Evolutionary conservation across 805 yeast species (phyloP), one percentile per base, ranked within the genome.

Genomic region (Saturnispora saitoi): DNA sequence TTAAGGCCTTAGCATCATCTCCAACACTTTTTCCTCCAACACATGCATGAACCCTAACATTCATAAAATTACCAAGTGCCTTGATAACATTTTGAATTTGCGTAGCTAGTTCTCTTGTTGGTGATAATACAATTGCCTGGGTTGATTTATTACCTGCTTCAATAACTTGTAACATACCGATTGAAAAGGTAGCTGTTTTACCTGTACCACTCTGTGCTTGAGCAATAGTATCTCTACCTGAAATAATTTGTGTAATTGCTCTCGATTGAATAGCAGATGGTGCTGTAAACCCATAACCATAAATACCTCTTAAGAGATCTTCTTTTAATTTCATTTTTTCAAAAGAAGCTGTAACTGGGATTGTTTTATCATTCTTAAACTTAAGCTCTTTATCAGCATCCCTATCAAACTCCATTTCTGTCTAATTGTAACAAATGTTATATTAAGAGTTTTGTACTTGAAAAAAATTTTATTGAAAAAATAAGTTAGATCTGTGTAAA

Each of bases 151-250:
- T 48, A 54, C 75, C 77, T 49, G 82, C 72, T 58, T 91, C 95
- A 48, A 93, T 77, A 54, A 79, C 86, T 70, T 93, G 95, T 56
- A 93, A 72, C 75, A 89, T 86, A 24, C 96, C 91, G 57, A 93
- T 91, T 55, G 97, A 78, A 75, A 93, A 93, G 43, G 99, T 93
- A 56, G 98, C 99, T 28, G 99, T 93, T 73, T 93, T 93, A 71
- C 99, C 99, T 44, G 99, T 93, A 70, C 99, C 99, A 32, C 96
- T 88, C 72, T 93, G 99, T 51, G 99, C 98, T 73, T 93, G 99
- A 52, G 99, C 99, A 55, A 93, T 80, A 48, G 90, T 95, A 69
- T 93, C 99, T 69, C 89, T 82, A 49, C 96, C 96, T 63, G 81
- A 83, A 60, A 89, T 84, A 68, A 93, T 90, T 67, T 95, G 99